These are phyloP conservation scores for Calendula officinalis DNA, from an alignment of 129 eudicot genomes.

Conservation along the genomic window DNA sequence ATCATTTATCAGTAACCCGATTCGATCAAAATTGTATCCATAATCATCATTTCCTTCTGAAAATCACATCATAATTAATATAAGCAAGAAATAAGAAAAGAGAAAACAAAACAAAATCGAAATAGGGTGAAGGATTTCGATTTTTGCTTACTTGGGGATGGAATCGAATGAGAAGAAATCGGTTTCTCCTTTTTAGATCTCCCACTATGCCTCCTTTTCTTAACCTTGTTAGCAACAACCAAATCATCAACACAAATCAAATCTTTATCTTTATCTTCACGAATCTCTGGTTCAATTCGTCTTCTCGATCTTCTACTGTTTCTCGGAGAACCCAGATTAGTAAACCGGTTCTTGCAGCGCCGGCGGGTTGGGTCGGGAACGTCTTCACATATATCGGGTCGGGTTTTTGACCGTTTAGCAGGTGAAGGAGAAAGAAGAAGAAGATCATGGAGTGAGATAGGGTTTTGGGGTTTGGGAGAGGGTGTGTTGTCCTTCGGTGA, in stretches of 20 bases:
- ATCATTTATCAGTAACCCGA: conserved; percentile 58
- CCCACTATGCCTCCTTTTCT: conserved; percentile 63
- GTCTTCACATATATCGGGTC: conserved; percentile 50
- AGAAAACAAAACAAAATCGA: background rate
- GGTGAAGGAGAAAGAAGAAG: conserved; percentile 82
- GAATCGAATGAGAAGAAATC: conserved; percentile 34
- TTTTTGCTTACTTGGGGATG: conserved; percentile 51
- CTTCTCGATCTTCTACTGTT: conserved; percentile 60
- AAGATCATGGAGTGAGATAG: conserved; percentile 57
- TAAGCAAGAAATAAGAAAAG: background rate
- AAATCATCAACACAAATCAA: conserved; percentile 44
- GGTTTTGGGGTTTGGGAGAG: conserved; percentile 47
- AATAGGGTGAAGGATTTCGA: background rate
- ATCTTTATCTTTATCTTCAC: conserved; percentile 66
- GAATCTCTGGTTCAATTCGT: conserved; percentile 51
- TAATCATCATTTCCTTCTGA: conserved; percentile 45
- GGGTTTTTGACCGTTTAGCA: conserved; percentile 47
- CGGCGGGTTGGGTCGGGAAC: conserved; percentile 41
- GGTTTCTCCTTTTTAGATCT: conserved; percentile 61
- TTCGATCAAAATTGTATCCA: conserved; percentile 58
- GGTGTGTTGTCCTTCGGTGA: conserved; percentile 36
- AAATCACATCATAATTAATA: conserved; percentile 20
- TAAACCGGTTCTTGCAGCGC: conserved; percentile 44
- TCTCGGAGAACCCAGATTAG: conserved; percentile 57
- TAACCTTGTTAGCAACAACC: conserved; percentile 46